Percentiles rank a stretch among this genome's conserved stretches.
Evolutionary conservation across 306 rosid species (phyloP).

Genomic region (Crataegus laevigata): DNA sequence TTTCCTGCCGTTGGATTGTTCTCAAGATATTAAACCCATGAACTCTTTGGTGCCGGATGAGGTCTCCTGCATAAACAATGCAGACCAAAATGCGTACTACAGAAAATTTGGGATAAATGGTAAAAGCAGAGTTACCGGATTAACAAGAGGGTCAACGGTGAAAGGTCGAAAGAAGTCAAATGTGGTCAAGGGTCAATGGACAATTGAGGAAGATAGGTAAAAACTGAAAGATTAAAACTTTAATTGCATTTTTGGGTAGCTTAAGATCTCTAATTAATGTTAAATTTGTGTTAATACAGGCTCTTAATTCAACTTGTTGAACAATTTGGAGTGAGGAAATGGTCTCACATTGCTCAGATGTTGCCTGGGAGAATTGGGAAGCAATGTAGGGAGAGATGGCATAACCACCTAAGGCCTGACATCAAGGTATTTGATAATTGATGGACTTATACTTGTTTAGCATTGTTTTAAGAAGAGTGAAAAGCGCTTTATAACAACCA

Average conservation of each 20-base stretch:
- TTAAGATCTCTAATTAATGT: not conserved
- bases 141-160: constrained; percentile 25
- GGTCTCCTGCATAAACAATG: constrained; percentile 44
- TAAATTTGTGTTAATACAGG: constrained; percentile 29
- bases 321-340: constrained; percentile 81
- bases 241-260: not conserved
- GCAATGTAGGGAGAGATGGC: constrained; percentile 98
- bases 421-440: constrained; percentile 51
- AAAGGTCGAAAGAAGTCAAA: constrained; percentile 50
- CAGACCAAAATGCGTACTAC: constrained; percentile 27
- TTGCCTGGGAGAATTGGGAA: constrained; percentile 93
- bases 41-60: constrained; percentile 57
- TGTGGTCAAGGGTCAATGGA: constrained; percentile 89
- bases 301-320: constrained; percentile 66
- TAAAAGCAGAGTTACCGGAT: constrained; percentile 23
- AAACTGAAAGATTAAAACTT: not conserved
- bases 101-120: constrained; percentile 31
- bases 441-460: not conserved
- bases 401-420: constrained; percentile 90
- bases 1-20: constrained; percentile 11
- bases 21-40: constrained; percentile 34
- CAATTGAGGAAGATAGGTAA: constrained; percentile 81
- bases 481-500: no score
- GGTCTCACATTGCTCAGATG: constrained; percentile 86
- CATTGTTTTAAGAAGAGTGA: not conserved